Percentiles rank a stretch among this genome's conserved stretches.
These are phyloP conservation scores for Pezicula rhizophila DNA, from an alignment of 2,329 filamentous ascomycete species.

Conservation along the genomic window DNA sequence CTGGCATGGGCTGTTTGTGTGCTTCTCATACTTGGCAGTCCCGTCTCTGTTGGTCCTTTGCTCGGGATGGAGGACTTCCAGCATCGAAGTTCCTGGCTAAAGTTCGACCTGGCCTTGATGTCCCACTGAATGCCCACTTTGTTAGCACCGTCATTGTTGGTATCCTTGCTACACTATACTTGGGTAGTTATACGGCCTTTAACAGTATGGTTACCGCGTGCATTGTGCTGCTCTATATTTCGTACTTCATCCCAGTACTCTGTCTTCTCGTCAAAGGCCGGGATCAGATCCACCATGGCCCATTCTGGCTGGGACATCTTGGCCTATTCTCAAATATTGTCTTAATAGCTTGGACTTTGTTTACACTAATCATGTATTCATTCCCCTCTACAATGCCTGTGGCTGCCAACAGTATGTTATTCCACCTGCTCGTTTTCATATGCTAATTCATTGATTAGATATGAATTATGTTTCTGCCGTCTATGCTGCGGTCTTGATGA, in stretches of 20 bases:
- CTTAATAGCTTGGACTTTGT: conserved; percentile 47
- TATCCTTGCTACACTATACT: conserved; percentile 36
- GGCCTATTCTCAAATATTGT: conserved; percentile 54
- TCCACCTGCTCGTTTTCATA: too few species aligned
- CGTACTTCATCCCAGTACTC: conserved; percentile 37
- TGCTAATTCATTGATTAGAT: background rate
- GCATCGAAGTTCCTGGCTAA: conserved; percentile 22
- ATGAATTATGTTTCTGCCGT: conserved; percentile 30
- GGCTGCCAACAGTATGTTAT: conserved; percentile 16
- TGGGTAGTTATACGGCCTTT: conserved; percentile 38
- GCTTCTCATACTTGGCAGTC: conserved; percentile 24
- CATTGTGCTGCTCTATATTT: conserved; percentile 41
- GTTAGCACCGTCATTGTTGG: conserved; percentile 30
- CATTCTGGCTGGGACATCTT: conserved; percentile 51
- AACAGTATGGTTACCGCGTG: conserved; percentile 39
- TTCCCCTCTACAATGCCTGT: conserved; percentile 29
- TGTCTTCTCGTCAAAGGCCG: conserved; percentile 30
- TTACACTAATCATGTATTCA: conserved; percentile 52
- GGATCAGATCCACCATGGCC: conserved; percentile 51
- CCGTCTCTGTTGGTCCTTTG: conserved; percentile 36
- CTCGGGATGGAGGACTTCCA: conserved; percentile 37
- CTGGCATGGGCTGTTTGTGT: conserved; percentile 30
- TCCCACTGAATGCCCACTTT: conserved; percentile 34
- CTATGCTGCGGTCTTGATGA: conserved; percentile 18
- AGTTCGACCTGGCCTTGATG: conserved; percentile 11